Evolutionary conservation across 148 eudicot species (phyloP), one percentile per base, ranked within the genome.

Genomic region (Camellia japonica): DNA sequence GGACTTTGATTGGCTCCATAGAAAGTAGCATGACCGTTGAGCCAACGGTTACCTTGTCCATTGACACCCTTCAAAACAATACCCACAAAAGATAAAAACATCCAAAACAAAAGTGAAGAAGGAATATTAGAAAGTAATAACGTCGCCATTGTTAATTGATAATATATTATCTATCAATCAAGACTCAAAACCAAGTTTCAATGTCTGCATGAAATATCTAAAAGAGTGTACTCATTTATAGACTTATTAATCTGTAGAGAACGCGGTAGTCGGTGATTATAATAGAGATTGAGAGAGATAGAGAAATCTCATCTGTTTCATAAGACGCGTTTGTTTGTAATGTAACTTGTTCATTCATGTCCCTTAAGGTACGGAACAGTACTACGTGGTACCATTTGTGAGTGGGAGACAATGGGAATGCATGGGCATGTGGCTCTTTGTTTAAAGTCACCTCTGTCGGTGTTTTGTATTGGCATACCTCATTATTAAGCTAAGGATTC

Each of bases 1-100:
- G 95, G 97, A 73, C 86, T 83, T 81, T 90, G 91, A 75, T 89
- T 79, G 59, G 87, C 83, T 11, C 97, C 95, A 75, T 93, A 93
- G 82, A 80, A 93, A 61, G 97, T 93, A 52, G 97, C 97, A 85
- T 87, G 94, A 76, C 88, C 96, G 76, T 80, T 84, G 43, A 81
- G 70, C 98, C 98, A 92, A 38, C 82, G 67, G 38, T 56, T 77
- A 51, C 19, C 76, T 63, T 77, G 83, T 60, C 87, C 82, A 20
- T 83, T 52, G 43, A 88, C 85, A 38, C 83, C 82, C 79, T 86
- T n/a, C 12, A 81, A 68, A 80, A 66, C 66, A 47, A 80, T 23
- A 75, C 60, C 65, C 76, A 78, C 18, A 46, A 66, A 58, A 38
- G 76, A 51, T 49, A 82, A 62, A 18, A 80, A 61, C 6, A 51